Base-by-base conservation (phyloP, 1,139 yeast species). In the Sugiyamaella pinicola region DNA sequence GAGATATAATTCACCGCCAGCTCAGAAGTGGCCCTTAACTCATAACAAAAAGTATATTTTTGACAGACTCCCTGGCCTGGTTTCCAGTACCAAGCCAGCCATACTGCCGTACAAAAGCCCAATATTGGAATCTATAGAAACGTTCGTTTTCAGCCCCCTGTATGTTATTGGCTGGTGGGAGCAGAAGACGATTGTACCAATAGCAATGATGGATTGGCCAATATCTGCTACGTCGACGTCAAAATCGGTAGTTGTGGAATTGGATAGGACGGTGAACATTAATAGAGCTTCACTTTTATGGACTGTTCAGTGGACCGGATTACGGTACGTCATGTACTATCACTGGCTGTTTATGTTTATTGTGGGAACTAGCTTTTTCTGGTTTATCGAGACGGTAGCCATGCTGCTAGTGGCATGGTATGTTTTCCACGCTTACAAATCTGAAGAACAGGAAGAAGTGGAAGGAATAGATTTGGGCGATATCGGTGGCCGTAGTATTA, bases 281-380 rank as follows among this genome's bases (percentile, higher is more conserved):
- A 58, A 61, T n/a, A 54, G 56, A 1, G 73, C 77, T 0, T 50
- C 55, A 15, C 54, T 74, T 2, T 58, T 57, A 3, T 69, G 73
- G 60, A 60, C 60, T 4, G 71, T 68, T 5, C 70, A 76, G 48
- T 81, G 84, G 78, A 69, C 68, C 17, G 91, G 91, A 0, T 65
- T 85, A 47, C 69, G 87, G 34, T 82, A 77, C 65, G 78, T 81
- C 55, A 64, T 85, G 64, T 78, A 76, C 52, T 72, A 77, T 47
- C 79, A 82, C 64, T 79, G 77, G 52, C 63, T 71, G 13, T 51
- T 73, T 0, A 75, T 80, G 48, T 75, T 82, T 54, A n/a, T 78
- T 1, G 37, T 78, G 8, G 89, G 88, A 1, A 77, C 79, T 0
- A 53, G 66, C 0, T 29, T 74, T 0, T 77, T 84, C 58, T 84